Evolutionary conservation across 2,329 filamentous ascomycete genomes (phyloP).

Genomic region (Xylariaceae sp.): DNA sequence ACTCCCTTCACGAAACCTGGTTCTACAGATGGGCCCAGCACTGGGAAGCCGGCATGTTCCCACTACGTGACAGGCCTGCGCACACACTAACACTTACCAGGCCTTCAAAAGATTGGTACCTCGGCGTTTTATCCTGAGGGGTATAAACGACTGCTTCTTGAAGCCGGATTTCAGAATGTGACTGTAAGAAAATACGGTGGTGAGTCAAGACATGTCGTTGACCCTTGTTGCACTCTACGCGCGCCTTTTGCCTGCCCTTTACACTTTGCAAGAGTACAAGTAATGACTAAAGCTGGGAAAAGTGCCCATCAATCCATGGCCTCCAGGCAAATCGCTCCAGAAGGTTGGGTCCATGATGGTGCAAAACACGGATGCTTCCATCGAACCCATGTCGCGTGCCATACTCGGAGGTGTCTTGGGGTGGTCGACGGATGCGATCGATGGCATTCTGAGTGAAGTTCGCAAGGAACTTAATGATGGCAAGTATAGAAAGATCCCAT

Average conservation of each 20-base stretch:
- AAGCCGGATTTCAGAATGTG: slow-evolving; percentile 18
- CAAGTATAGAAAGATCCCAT: too few species aligned
- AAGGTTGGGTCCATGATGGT: slow-evolving; percentile 31
- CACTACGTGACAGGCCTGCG: neutral
- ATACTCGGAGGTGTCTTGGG: slow-evolving; percentile 22
- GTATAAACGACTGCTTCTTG: slow-evolving; percentile 22
- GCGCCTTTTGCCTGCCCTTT: neutral
- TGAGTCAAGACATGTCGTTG: slow-evolving; percentile 3
- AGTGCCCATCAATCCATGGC: slow-evolving; percentile 30
- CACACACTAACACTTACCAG: slow-evolving; percentile 9
- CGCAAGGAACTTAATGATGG: slow-evolving; percentile 22
- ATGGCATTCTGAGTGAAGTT: slow-evolving; percentile 22
- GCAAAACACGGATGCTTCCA: slow-evolving; percentile 24
- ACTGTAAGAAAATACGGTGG: slow-evolving; percentile 20
- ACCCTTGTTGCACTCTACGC: neutral
- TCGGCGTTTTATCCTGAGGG: slow-evolving; percentile 28
- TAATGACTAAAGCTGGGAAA: slow-evolving; percentile 3
- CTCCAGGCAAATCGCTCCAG: slow-evolving; percentile 29
- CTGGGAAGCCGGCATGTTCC: slow-evolving; percentile 19
- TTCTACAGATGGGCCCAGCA: slow-evolving; percentile 32
- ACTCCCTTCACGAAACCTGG: slow-evolving; percentile 29
- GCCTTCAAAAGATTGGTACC: slow-evolving; percentile 27
- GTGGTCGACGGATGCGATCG: slow-evolving; percentile 22
- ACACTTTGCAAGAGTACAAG: neutral
- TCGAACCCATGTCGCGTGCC: slow-evolving; percentile 24